These are phyloP conservation scores for Fomitopsis pulvina DNA, from an alignment of 768 basidiomycete species.

Conservation along the genomic window DNA sequence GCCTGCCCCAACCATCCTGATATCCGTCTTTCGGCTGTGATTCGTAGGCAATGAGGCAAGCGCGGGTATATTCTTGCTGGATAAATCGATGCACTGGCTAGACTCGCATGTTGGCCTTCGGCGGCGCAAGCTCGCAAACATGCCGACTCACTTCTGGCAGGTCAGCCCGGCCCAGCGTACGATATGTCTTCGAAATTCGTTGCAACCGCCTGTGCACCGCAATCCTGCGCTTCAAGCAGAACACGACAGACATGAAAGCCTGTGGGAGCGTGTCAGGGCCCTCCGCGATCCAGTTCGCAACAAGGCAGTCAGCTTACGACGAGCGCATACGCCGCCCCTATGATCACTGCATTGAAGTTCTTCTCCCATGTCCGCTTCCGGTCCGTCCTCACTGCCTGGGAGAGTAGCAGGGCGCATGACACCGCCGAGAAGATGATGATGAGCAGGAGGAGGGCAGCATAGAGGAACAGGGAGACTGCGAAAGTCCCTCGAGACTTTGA, in stretches of 20 bases:
- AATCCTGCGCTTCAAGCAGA: constrained; percentile 65
- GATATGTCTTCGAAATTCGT: constrained; percentile 58
- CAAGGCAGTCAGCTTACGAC: constrained; percentile 40
- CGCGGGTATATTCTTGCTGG: constrained; percentile 68
- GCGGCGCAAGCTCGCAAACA: background rate
- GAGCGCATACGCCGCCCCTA: constrained; percentile 63
- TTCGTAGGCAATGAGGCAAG: constrained; percentile 65
- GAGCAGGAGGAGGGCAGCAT: constrained; percentile 31
- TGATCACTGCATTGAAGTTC: constrained; percentile 63
- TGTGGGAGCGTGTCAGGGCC: constrained; percentile 3
- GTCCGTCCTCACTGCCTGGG: constrained; percentile 66
- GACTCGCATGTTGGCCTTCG: constrained; percentile 2
- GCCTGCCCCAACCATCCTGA: constrained; percentile 74
- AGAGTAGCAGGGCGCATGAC: constrained; percentile 58
- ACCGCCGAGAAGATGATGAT: constrained; percentile 41
- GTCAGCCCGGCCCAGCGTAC: constrained; percentile 44
- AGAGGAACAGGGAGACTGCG: constrained; percentile 49
- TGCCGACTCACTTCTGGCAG: constrained; percentile 48
- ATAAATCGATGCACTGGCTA: constrained; percentile 65
- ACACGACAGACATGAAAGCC: constrained; percentile 51
- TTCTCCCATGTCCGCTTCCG: constrained; percentile 44
- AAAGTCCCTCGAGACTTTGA: constrained; percentile 31
- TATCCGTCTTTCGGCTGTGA: constrained; percentile 58
- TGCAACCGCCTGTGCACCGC: constrained; percentile 59
- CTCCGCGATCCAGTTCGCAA: background rate